These are phyloP conservation scores for Thielaviopsis ethacetica DNA, from an alignment of 2,329 filamentous ascomycete species.

Conservation along the genomic window DNA sequence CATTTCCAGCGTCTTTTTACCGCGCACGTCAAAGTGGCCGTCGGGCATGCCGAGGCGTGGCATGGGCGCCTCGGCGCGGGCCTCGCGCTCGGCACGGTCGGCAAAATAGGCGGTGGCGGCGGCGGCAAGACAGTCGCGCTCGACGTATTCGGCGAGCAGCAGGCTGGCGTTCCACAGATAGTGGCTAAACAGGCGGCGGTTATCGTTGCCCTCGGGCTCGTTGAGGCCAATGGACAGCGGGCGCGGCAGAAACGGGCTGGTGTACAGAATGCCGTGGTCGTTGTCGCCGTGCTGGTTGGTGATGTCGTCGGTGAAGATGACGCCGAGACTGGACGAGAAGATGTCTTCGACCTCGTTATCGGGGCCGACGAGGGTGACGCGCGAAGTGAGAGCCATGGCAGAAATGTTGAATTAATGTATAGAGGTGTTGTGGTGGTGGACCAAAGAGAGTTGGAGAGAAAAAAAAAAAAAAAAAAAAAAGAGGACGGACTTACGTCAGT, in stretches of 20 bases:
- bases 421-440: background rate
- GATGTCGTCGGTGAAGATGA: constrained; percentile 53
- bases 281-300: constrained; percentile 49
- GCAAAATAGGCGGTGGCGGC: constrained; percentile 1
- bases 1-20: constrained; percentile 42
- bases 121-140: constrained; percentile 26
- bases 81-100: background rate
- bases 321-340: constrained; percentile 39
- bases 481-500: too few relatives aligned
- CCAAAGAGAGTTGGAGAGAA: background rate
- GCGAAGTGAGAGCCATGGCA: constrained; percentile 28
- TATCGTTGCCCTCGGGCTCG: constrained; percentile 33
- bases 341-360: constrained; percentile 38
- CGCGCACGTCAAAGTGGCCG: constrained; percentile 29
- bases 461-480: background rate
- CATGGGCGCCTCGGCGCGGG: background rate
- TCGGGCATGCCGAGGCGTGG: constrained; percentile 10
- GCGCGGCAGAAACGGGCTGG: constrained; percentile 31
- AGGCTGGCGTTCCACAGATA: constrained; percentile 56
- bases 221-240: constrained; percentile 29
- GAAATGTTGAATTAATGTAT: background rate
- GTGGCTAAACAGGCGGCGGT: constrained; percentile 49
- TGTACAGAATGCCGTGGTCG: constrained; percentile 41
- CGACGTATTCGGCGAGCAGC: constrained; percentile 37
- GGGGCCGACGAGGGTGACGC: constrained; percentile 20